Evolutionary conservation across 306 rosid genomes (phyloP).

Genomic region (Prunus davidiana): DNA sequence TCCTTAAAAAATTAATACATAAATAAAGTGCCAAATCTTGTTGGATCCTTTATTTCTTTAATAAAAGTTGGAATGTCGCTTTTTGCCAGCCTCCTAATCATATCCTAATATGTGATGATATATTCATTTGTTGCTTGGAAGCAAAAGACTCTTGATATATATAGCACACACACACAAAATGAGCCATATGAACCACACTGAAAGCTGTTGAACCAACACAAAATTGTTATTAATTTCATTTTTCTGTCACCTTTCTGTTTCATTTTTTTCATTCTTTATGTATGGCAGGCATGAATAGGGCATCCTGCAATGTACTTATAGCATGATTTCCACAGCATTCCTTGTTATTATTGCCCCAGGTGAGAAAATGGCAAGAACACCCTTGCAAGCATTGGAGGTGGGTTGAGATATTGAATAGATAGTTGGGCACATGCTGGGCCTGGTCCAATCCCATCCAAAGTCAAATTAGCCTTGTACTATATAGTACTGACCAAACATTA

Average conservation of each 20-base stretch:
- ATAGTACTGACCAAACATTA: neutral
- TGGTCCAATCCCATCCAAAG: neutral
- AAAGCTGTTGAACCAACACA: constrained; percentile 4
- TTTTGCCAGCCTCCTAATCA: neutral
- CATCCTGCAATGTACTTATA: neutral
- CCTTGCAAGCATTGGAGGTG: neutral
- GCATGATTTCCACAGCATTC: neutral
- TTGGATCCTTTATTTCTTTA: neutral
- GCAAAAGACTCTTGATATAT: constrained; percentile 16
- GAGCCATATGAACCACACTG: neutral
- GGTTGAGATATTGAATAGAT: neutral
- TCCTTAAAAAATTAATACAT: no score
- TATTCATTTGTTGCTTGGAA: constrained; percentile 27
- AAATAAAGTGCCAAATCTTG: no score
- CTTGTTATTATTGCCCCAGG: neutral
- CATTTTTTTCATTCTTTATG: neutral
- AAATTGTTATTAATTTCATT: neutral
- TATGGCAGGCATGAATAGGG: neutral
- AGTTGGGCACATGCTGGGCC: neutral
- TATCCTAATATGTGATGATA: neutral
- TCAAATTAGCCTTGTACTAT: neutral
- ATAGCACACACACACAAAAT: neutral
- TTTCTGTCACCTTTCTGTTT: neutral
- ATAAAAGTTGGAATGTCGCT: constrained; percentile 1
- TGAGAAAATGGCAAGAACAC: neutral